These are phyloP conservation scores for Pythium aristosporum DNA, from an alignment of 352 stramenopile species.

Conservation along the genomic window DNA sequence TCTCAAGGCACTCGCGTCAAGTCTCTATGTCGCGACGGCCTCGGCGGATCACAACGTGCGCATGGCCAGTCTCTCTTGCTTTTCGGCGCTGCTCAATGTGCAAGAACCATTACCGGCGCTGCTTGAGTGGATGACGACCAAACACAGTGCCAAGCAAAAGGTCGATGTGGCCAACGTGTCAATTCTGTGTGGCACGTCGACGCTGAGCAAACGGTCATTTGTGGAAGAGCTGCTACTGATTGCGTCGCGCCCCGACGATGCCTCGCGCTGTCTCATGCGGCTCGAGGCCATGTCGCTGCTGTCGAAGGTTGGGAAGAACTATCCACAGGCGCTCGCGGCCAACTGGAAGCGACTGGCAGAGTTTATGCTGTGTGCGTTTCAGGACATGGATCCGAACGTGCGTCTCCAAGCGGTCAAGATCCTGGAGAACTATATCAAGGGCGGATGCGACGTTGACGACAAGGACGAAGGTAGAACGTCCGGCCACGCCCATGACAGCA, in stretches of 20 bases:
- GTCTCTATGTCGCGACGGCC: slow-evolving; percentile 59
- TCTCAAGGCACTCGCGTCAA: slow-evolving; percentile 62
- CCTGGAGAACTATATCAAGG: slow-evolving; percentile 88
- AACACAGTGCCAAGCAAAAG: slow-evolving; percentile 40
- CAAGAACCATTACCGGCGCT: slow-evolving; percentile 60
- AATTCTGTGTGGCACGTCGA: slow-evolving; percentile 59
- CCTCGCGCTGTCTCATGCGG: slow-evolving; percentile 48
- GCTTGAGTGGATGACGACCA: slow-evolving; percentile 72
- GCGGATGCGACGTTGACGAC: slow-evolving; percentile 18
- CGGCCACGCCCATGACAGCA: not conserved
- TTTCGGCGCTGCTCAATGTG: slow-evolving; percentile 76
- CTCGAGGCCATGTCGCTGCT: slow-evolving; percentile 84
- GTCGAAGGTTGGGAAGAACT: slow-evolving; percentile 86
- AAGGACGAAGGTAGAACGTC: not conserved
- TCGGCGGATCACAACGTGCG: slow-evolving; percentile 78
- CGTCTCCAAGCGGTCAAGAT: slow-evolving; percentile 87
- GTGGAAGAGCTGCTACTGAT: slow-evolving; percentile 74
- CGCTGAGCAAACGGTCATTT: slow-evolving; percentile 63
- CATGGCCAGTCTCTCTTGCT: slow-evolving; percentile 75
- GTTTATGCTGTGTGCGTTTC: slow-evolving; percentile 82
- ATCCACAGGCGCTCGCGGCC: slow-evolving; percentile 62
- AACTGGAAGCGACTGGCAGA: slow-evolving; percentile 67
- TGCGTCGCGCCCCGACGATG: slow-evolving; percentile 60
- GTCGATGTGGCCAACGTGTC: slow-evolving; percentile 59
- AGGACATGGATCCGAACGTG: slow-evolving; percentile 84